Base-by-base conservation (phyloP, 1,284 basidiomycete genomes). In the Phylloboletellus chloephorus region DNA sequence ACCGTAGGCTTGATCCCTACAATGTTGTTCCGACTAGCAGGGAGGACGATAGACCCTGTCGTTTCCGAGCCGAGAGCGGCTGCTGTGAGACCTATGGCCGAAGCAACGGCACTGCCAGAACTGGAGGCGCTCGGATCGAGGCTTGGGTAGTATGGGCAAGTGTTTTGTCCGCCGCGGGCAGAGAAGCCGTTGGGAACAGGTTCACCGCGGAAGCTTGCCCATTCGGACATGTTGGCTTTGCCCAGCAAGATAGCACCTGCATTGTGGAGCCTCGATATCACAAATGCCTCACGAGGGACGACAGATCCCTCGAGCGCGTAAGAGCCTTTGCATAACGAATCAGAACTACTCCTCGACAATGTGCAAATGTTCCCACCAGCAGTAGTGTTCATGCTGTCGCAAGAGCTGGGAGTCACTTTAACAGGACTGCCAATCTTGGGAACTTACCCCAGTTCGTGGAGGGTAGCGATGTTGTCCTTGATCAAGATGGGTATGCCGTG, bases 401-500 rank as follows among this genome's bases (percentile, higher is more conserved):
- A 20, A n/a, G 13, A 17, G 13, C 15, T 30, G 6, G 39, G 17
- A 22, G 7, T 34, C 20, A n/a, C 22, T 29, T 13, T 19, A 17
- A 21, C 13, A 29, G 28, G 21, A 8, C 1, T 19, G 13, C 37
- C 15, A 11, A 24, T 10, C 11, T 26, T 30, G 36, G 25, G 24
- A 4, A 15, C 56, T 47, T 31, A 59, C 82, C 66, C 40, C 79
- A 84, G 23, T 20, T 56, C 46, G 29, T 43, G 39, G 9, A 15
- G 31, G 1, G 60, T 61, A 5, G 60, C 60, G 7, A 63, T 58
- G 31, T 63, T 58, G 28, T 58, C 49, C 39, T 63, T 58, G 46
- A 87, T 53, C 10, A 86, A 58, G 36, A 87, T 67, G 0, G 84
- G 84, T 31, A 88, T 84, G 0, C 84, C 84, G 54, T 86, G 82